Evolutionary conservation across 2,329 filamentous ascomycete genomes (phyloP), one percentile per base, ranked within the genome.

Genomic region (Rugonectria rugulosa): DNA sequence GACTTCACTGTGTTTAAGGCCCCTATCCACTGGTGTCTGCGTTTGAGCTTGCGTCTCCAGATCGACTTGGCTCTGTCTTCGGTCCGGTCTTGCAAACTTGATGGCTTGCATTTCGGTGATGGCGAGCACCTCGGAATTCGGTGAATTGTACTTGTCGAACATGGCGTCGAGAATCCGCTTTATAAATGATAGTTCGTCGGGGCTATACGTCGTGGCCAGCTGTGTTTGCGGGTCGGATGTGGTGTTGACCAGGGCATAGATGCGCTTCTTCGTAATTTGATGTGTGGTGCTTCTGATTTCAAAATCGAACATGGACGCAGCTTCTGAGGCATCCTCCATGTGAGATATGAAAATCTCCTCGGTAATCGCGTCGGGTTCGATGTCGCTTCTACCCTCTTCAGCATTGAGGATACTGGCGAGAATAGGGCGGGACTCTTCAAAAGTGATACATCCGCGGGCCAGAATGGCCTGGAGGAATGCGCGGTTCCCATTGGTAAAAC

Each of bases 381-480:
- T 73, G 38, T 78, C 72, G 36, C 77, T 65, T 24, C 68, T 65
- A 19, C 62, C 65, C 1, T 62, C 59, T 6, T 83, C 77, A 10
- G 83, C 85, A 8, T 85, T 88, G 63, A 89, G 80, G 50, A 98
- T 94, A 26, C 82, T 84, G 3, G 93, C 91, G 12, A 98, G 80
- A 20, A 97, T 78, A 1, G 86, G 84, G 66, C 86, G 86, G 11
- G 88, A 87, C 67, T 96, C 86, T 48, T 86, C 80, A 60, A 90
- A 85, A 1, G 91, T 96, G 72, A 98, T 81, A 38, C 87, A 86
- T 19, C 90, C 89, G 44, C 88, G 87, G 3, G 90, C 86, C 73
- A 97, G 81, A 63, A 99, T 87, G 43, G 91, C 90, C 75, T 99
- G 95, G 1, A 98, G 80, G 69, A 99, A 97, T 8, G 94, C 93